These are phyloP conservation scores for Xanthoconium stramineum DNA, from an alignment of 768 basidiomycete species.

Conservation along the genomic window DNA sequence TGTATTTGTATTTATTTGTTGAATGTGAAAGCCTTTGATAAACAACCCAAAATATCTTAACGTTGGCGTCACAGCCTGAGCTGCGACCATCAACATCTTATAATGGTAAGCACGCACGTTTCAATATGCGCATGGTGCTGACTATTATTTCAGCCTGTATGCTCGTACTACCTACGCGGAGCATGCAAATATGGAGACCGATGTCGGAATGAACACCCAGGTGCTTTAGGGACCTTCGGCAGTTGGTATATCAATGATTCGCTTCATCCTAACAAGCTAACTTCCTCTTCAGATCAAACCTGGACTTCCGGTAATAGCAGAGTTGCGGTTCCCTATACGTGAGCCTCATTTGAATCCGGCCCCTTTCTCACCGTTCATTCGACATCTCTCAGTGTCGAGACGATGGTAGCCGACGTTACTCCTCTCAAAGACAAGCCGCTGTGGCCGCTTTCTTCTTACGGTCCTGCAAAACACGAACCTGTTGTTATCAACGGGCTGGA, in stretches of 20 bases:
- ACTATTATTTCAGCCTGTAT: conserved; percentile 44
- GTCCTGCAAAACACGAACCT: conserved; percentile 70
- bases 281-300: conserved; percentile 33
- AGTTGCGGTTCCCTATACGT: conserved; percentile 39
- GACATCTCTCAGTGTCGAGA: conserved; percentile 47
- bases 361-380: neutral
- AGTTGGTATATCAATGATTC: conserved; percentile 39
- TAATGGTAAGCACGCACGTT: conserved; percentile 14
- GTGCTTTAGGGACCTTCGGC: conserved; percentile 41
- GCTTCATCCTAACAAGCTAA: conserved; percentile 12
- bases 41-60: conserved; percentile 7
- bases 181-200: conserved; percentile 61
- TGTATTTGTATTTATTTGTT: conserved; percentile 17
- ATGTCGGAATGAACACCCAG: conserved; percentile 67
- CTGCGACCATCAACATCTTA: neutral
- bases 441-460: conserved; percentile 81
- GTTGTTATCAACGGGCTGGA: conserved; percentile 65
- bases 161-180: conserved; percentile 61
- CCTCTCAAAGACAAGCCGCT: conserved; percentile 60
- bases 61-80: neutral
- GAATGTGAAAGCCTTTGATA: conserved; percentile 10
- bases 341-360: conserved; percentile 5
- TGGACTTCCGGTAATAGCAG: conserved; percentile 37
- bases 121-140: neutral
- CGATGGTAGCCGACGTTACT: conserved; percentile 62